Conservation (phyloP, 2,329 filamentous ascomycete species). For the Beauveria caledonica region DNA sequence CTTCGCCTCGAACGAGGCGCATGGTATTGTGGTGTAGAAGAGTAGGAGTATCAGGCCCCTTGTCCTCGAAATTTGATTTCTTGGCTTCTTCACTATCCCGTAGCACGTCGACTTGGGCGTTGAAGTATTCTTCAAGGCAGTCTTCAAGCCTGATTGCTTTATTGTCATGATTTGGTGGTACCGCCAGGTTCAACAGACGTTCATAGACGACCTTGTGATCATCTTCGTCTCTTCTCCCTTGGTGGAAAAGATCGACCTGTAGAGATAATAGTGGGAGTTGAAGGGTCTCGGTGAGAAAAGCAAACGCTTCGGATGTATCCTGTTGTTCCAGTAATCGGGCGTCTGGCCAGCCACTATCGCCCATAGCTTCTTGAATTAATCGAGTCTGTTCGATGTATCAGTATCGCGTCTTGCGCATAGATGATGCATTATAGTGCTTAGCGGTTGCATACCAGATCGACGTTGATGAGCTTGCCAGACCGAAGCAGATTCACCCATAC, state of each 20-base stretch:
- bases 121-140: conserved; percentile 91
- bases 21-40: conserved; percentile 25
- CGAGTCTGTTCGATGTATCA: conserved; percentile 51
- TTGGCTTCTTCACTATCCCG: conserved; percentile 57
- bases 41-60: conserved; percentile 16
- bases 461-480: conserved; percentile 74
- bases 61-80: conserved; percentile 25
- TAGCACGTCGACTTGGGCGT: conserved; percentile 82
- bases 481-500: conserved; percentile 92
- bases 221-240: conserved; percentile 74
- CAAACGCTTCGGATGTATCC: conserved; percentile 92
- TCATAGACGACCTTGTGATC: conserved; percentile 96
- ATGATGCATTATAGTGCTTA: neutral
- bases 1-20: conserved; percentile 26
- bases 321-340: conserved; percentile 74
- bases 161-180: conserved; percentile 67
- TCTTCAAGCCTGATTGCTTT: conserved; percentile 75
- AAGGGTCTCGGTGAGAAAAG: conserved; percentile 84
- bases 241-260: conserved; percentile 92
- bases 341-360: conserved; percentile 82
- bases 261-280: conserved; percentile 80
- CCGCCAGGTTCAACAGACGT: conserved; percentile 78
- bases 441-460: conserved; percentile 59
- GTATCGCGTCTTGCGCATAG: conserved; percentile 9
- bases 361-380: conserved; percentile 72